Percentiles rank a stretch among this genome's conserved stretches.
These are phyloP conservation scores for Fonsecaea multimorphosa DNA, from an alignment of 2,329 filamentous ascomycete species.

Conservation along the genomic window DNA sequence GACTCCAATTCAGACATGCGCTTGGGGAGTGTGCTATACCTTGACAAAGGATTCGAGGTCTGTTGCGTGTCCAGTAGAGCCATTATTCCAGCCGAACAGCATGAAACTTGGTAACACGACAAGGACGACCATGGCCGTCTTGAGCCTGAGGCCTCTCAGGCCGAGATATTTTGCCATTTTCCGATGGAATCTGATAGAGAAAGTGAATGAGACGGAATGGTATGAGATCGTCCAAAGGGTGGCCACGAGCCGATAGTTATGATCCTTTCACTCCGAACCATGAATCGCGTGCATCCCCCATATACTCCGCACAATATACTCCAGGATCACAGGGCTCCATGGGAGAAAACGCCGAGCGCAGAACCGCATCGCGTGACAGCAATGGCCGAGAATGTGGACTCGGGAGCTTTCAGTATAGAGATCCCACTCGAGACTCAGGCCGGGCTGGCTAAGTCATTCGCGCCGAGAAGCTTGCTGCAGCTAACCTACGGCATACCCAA, in stretches of 20 bases:
- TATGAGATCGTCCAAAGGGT: not conserved
- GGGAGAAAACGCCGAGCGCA: slow-evolving; percentile 14
- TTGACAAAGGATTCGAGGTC: slow-evolving; percentile 15
- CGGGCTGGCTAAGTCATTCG: not conserved
- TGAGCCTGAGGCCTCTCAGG: slow-evolving; percentile 6
- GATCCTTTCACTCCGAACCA: slow-evolving; percentile 4
- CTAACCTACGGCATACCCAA: not conserved
- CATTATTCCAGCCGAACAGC: slow-evolving; percentile 17
- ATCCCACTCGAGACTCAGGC: not conserved
- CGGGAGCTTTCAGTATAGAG: slow-evolving; percentile 4
- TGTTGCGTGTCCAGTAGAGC: slow-evolving; percentile 9
- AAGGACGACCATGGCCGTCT: slow-evolving; percentile 10
- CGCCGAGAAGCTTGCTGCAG: slow-evolving; percentile 5
- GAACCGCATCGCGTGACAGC: slow-evolving; percentile 2
- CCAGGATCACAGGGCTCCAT: not conserved
- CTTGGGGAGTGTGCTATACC: not conserved
- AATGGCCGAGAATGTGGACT: slow-evolving; percentile 8
- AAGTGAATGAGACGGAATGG: not conserved
- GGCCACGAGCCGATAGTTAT: slow-evolving; percentile 9
- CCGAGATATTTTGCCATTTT: slow-evolving; percentile 15
- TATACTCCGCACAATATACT: slow-evolving; percentile 8
- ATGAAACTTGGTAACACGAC: slow-evolving; percentile 10
- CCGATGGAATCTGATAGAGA: slow-evolving; percentile 3
- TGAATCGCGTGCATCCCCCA: slow-evolving; percentile 5
- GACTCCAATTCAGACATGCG: slow-evolving; percentile 3